A percentile compares a stretch with the other conserved stretches of the same genome.
These are phyloP conservation scores for Gypsophila paniculata DNA, from an alignment of 179 eudicot genomes.

Conservation along the genomic window DNA sequence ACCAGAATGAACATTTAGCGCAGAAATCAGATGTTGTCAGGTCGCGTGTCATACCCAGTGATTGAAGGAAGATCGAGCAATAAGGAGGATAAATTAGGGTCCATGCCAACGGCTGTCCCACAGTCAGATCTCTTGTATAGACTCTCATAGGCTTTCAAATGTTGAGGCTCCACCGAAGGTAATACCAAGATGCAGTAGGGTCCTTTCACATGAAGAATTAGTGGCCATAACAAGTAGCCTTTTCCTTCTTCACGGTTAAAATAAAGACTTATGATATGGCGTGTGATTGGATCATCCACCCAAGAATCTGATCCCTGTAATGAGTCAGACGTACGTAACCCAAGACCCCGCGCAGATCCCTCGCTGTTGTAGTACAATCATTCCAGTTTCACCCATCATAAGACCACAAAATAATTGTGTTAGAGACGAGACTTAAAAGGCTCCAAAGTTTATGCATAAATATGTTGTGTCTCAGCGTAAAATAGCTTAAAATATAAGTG, in stretches of 20 bases:
- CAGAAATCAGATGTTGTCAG: constrained; percentile 14
- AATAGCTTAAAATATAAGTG: not conserved
- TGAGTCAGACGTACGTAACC: constrained; percentile 69
- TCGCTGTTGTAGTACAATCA: constrained; percentile 58
- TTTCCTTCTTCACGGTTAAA: constrained; percentile 49
- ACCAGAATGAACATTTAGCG: not conserved
- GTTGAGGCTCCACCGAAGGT: constrained; percentile 83
- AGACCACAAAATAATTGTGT: constrained; percentile 4
- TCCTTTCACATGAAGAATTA: constrained; percentile 70
- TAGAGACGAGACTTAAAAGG: no score
- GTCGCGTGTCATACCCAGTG: constrained; percentile 98
- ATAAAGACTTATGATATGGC: constrained; percentile 71
- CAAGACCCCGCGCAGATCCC: constrained; percentile 85
- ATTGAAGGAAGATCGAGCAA: constrained; percentile 87
- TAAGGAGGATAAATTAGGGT: constrained; percentile 76
- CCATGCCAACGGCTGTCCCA: constrained; percentile 75
- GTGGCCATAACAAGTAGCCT: constrained; percentile 66
- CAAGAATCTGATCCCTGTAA: constrained; percentile 90
- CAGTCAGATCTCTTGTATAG: constrained; percentile 65
- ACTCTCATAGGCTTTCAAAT: constrained; percentile 61
- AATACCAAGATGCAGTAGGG: constrained; percentile 60
- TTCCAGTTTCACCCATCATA: not conserved
- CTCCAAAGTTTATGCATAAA: not conserved
- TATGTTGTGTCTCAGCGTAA: not conserved
- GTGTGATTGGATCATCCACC: constrained; percentile 95